Percentiles rank a stretch among this genome's conserved stretches.
phyloP scores from a whole-genome alignment of 139 green algal genomes.

The Yamagishiella unicocca region DNA sequence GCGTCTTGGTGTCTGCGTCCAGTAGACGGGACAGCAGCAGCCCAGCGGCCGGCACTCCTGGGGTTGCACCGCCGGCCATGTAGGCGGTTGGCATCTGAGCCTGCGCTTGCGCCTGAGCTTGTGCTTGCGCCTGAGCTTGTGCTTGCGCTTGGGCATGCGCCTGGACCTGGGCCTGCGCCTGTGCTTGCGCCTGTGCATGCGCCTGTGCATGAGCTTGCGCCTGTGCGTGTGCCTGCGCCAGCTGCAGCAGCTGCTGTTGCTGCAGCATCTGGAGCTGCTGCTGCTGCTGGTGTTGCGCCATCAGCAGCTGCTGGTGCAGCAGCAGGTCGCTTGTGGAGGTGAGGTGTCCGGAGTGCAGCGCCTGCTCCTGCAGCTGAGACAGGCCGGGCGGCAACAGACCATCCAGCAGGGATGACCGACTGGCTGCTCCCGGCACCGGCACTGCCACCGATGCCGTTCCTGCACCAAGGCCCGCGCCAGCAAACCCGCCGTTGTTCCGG shows the following conservation, averaged over 20 bases:
- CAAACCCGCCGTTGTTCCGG: no score
- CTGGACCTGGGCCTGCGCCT: slow-evolving; percentile 4
- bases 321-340: background rate
- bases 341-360: background rate
- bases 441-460: no score
- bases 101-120: background rate
- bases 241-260: background rate
- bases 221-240: slow-evolving; percentile 4
- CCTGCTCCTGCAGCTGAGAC: slow-evolving; percentile 5
- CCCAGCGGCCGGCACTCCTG: background rate
- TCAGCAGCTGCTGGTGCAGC: slow-evolving; percentile 13
- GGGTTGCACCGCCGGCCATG: background rate
- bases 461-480: no score
- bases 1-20: slow-evolving; percentile 31
- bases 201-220: background rate
- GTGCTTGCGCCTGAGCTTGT: slow-evolving; percentile 1
- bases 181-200: background rate
- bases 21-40: slow-evolving; percentile 31
- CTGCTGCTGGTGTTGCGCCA: slow-evolving; percentile 16
- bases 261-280: slow-evolving; percentile 35
- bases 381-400: background rate
- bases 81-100: background rate
- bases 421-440: no score
- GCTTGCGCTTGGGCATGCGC: background rate
- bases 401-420: no score